Conservation (phyloP, 345 rosid genomes). For the Durio zibethinus region DNA sequence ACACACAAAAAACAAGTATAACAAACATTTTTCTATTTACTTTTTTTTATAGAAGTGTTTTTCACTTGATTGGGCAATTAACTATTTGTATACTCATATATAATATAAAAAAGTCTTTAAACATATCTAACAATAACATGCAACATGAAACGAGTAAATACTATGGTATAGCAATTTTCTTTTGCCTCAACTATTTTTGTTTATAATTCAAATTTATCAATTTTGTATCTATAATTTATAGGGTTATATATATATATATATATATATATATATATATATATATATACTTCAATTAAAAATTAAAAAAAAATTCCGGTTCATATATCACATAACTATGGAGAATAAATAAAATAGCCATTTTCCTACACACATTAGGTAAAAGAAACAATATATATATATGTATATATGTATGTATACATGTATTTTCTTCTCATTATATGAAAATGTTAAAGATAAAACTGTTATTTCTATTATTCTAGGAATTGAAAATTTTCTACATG, state of each 20-base stretch:
- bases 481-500: neutral
- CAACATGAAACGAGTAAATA: neutral
- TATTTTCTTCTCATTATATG: neutral
- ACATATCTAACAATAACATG: neutral
- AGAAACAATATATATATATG: neutral
- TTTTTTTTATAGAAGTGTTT: no score
- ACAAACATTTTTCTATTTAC: neutral
- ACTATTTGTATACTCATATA: neutral
- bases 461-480: neutral
- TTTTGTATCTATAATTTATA: neutral
- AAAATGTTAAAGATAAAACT: neutral
- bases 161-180: neutral
- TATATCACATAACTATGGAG: neutral
- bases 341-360: no score
- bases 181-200: neutral
- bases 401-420: no score
- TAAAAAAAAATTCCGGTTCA: neutral
- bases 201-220: no score
- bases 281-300: neutral
- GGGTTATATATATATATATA: neutral
- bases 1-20: neutral
- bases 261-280: neutral
- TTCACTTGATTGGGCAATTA: neutral
- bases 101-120: neutral
- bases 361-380: no score